Base-by-base conservation (phyloP, 257 asterid species). In the Lycium barbarum region DNA sequence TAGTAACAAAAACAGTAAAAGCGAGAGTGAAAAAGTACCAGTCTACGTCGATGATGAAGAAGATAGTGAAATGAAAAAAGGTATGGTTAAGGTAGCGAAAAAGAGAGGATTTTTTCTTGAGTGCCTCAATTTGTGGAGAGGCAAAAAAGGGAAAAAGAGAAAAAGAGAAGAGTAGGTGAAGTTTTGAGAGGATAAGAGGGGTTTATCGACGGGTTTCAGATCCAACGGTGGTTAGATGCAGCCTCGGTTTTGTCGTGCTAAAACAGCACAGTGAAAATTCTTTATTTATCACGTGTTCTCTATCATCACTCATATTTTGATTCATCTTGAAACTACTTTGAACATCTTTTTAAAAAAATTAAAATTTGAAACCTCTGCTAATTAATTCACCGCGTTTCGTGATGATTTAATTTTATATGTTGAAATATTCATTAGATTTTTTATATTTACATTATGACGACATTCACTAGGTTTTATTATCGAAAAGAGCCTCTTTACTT, bases 111-210 rank as follows among this genome's bases (percentile, higher is more conserved):
- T 61, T 81, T 45, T 14, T 78, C 5, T 4, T 40, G 3, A 0
- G 61, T 33, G 72, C 81, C 81, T 49, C 61, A 74, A 53, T 74
- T 49, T 22, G 20, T 74, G 81, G 81, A 74, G 81, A 49, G 65
- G 71, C 54, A 58, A 68, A 47, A 35, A 83, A 47, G 35, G 54
- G 89, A 26, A 26, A 86, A 9, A 12, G 2, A 12, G 89, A 26
- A 26, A 86, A 9, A 12, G 2, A 12, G 13, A 13, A 62, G 22
- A 74, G 81, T 49, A 78, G 90, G 90, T 82, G 93, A 84, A 89
- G 33, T 73, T 80, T 65, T 85, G 92, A 92, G 88, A 91, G 90
- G 85, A 79, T 71, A 86, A 89, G 93, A 89, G 93, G 90, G 89
- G 91, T 92, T 84, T 88, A 17, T 26, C 72, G 85, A 89, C 83